A percentile compares a stretch with the other conserved stretches of the same genome.
phyloP scores from a whole-genome alignment of 768 basidiomycete species.

The Tricholoma hemisulphureum region DNA sequence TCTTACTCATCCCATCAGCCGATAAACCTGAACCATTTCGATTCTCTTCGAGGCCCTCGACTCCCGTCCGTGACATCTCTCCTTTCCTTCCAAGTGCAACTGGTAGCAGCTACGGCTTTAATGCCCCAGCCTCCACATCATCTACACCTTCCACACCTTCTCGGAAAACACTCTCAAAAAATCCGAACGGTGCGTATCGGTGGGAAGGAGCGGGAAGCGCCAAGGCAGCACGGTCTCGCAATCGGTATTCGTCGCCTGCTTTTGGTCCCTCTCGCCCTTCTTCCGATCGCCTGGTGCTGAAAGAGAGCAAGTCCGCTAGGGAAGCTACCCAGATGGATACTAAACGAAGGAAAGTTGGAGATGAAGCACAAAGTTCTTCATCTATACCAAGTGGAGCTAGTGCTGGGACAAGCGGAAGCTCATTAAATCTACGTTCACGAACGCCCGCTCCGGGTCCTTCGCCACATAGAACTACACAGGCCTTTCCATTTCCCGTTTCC shows the following conservation, averaged over 20 bases:
- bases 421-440: conserved; percentile 24
- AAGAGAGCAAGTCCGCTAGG: conserved; percentile 34
- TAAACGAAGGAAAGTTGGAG: conserved; percentile 62
- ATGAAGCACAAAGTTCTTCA: conserved; percentile 34
- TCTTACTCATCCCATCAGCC: conserved; percentile 9
- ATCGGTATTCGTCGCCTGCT: conserved; percentile 72
- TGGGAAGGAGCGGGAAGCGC: conserved; percentile 81
- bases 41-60: conserved; percentile 50
- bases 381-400: conserved; percentile 29
- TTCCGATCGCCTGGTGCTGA: conserved; percentile 35
- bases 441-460: conserved; percentile 35
- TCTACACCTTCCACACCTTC: conserved; percentile 39
- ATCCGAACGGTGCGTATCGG: conserved; percentile 72
- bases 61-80: conserved; percentile 40
- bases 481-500: conserved; percentile 37
- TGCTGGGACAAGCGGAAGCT: conserved; percentile 12
- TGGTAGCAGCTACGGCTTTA: conserved; percentile 19
- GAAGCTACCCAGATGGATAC: conserved; percentile 44
- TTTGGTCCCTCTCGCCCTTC: conserved; percentile 57
- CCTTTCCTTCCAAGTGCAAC: conserved; percentile 21
- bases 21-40: conserved; percentile 57
- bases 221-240: conserved; percentile 46
- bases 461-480: conserved; percentile 28
- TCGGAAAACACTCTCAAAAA: conserved; percentile 56
- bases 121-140: conserved; percentile 11